Evolutionary conservation across 192 early-diverging fungal genomes (phyloP).

Genomic region (Linnemannia zychae): DNA sequence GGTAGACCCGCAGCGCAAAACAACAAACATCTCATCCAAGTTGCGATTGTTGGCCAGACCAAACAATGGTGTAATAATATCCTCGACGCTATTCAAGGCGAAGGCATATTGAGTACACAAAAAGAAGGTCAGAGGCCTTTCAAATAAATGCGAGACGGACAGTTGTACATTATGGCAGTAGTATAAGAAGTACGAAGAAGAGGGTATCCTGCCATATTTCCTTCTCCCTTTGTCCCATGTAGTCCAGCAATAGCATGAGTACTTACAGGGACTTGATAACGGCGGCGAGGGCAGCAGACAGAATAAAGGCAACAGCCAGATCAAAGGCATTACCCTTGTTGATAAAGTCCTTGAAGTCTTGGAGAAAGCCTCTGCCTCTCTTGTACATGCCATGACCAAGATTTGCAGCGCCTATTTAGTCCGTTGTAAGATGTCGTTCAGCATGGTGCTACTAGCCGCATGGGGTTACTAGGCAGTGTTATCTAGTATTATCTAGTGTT

Average conservation of each 20-base stretch:
- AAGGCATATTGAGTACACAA: neutral
- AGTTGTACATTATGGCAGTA: too few relatives aligned
- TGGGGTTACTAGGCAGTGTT: too few relatives aligned
- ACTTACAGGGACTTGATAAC: constrained; percentile 39
- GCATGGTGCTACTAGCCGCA: neutral
- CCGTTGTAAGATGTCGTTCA: neutral
- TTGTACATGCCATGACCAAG: neutral
- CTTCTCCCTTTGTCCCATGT: too few relatives aligned
- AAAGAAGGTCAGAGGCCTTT: neutral
- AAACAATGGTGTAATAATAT: constrained; percentile 29
- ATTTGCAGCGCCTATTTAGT: neutral
- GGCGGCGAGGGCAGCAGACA: constrained; percentile 20
- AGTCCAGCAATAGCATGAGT: neutral
- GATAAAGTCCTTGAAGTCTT: constrained; percentile 26
- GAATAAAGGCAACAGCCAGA: constrained; percentile 27
- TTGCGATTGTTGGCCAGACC: constrained; percentile 28
- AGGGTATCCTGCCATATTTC: too few relatives aligned
- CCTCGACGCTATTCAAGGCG: constrained; percentile 8
- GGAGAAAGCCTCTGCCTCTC: constrained; percentile 8
- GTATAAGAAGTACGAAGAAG: too few relatives aligned
- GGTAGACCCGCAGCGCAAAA: constrained; percentile 14
- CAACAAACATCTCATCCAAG: constrained; percentile 35
- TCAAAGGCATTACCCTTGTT: constrained; percentile 33
- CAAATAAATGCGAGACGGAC: neutral
- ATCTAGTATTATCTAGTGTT: too few relatives aligned